Base-by-base conservation (phyloP, 371 early-diverging fungal species). In the Coemansia sp. region DNA sequence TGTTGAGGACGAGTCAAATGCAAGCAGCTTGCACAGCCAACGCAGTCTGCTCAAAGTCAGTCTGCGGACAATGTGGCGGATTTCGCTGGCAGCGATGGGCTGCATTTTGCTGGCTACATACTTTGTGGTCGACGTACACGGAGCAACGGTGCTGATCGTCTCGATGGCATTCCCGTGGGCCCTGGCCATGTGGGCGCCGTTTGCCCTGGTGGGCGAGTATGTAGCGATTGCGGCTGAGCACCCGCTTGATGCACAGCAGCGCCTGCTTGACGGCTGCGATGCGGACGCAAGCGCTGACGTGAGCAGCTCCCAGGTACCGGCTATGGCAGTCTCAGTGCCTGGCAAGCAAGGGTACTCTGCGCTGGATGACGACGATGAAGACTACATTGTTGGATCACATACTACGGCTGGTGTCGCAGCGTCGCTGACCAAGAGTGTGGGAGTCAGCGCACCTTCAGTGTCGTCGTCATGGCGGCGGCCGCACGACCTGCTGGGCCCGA, bases 151-250 rank as follows among this genome's bases (percentile, higher is more conserved):
- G 12, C 67, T 95, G 4, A 89, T 96, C 63, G 85, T 91, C 2
- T 58, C 83, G 2, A 87, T 88, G 68, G 95, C 96, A 3, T 82
- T 95, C 21, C 85, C 93, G 4, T 96, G 96, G 96, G 91, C 93
- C 2, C 82, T 92, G 17, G 84, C 89, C 13, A 88, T 90, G 88
- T 97, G 96, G 96, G 92, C 93, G 3, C 97, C 97, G 2, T 95
- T 94, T 74, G 89, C 95, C 0, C 82, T 97, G 21, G 77, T 97
- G 32, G 80, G 80, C 46, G 76, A 80, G 53, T 80, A 72, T 26
- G 65, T 73, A 41, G 61, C 73, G 1, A 75, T 75, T 44, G 52
- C 63, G 9, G 23, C 69, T 5, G 70, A 41, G 21, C 15, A 24
- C 26, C 21, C 41, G 3, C 28, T 6, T 24, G 58, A 58, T 26